These are phyloP conservation scores for Claviceps humidiphila DNA, from an alignment of 2,329 filamentous ascomycete species.

Conservation along the genomic window DNA sequence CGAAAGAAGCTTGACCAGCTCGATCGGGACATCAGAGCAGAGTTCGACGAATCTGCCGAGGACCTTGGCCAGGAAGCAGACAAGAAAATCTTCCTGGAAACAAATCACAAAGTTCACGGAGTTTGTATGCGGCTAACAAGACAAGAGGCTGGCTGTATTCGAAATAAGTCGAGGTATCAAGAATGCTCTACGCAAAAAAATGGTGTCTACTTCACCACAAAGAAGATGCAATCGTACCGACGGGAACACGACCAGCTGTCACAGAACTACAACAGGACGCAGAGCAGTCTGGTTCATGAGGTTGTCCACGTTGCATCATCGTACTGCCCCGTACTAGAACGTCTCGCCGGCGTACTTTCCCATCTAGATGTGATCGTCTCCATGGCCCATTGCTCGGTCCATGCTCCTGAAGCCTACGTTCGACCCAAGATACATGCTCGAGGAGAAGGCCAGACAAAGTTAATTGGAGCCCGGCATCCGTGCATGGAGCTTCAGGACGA, in stretches of 20 bases:
- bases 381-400: conserved; percentile 83
- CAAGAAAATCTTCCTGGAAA: conserved; percentile 94
- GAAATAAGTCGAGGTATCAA: conserved; percentile 79
- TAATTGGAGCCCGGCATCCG: conserved; percentile 90
- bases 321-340: conserved; percentile 85
- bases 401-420: conserved; percentile 84
- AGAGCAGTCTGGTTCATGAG: conserved; percentile 79
- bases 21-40: conserved; percentile 66
- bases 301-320: conserved; percentile 89
- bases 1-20: conserved; percentile 81
- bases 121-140: conserved; percentile 93
- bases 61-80: conserved; percentile 88
- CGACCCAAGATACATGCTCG: conserved; percentile 82
- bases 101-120: conserved; percentile 82
- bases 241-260: conserved; percentile 90
- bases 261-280: conserved; percentile 88
- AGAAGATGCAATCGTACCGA: conserved; percentile 62
- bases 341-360: conserved; percentile 73
- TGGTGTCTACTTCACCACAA: conserved; percentile 94
- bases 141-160: conserved; percentile 82
- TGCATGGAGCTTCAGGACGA: conserved; percentile 99
- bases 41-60: conserved; percentile 61
- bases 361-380: conserved; percentile 88
- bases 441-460: conserved; percentile 72
- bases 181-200: conserved; percentile 99